Evolutionary conservation across 257 asterid genomes (phyloP).

Genomic region (Solanum chilense): DNA sequence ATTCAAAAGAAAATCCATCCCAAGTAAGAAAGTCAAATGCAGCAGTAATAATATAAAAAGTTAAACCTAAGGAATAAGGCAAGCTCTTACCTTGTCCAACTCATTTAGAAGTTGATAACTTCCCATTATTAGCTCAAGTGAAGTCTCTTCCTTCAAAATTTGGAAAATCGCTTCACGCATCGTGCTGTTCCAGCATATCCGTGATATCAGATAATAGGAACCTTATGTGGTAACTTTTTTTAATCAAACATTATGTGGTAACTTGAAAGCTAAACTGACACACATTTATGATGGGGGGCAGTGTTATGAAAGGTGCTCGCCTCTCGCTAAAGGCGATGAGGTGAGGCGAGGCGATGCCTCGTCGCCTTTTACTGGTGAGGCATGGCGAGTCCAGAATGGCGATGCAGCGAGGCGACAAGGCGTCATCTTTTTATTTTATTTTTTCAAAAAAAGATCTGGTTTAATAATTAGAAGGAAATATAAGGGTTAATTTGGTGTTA

Average conservation of each 20-base stretch:
- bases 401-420: background rate
- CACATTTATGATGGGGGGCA: background rate
- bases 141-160: conserved; percentile 59
- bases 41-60: background rate
- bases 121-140: conserved; percentile 51
- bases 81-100: conserved; percentile 51
- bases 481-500: background rate
- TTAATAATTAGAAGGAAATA: background rate
- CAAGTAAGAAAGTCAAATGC: background rate
- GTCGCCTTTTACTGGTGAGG: background rate
- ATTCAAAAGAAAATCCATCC: conserved; percentile 5
- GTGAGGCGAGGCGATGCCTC: too few species aligned
- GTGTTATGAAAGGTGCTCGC: background rate
- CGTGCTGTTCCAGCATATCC: conserved; percentile 32
- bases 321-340: background rate
- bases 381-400: background rate
- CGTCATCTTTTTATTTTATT: background rate
- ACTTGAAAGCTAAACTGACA: background rate
- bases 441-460: background rate
- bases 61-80: background rate
- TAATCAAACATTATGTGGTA: background rate
- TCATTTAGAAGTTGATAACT: conserved; percentile 75
- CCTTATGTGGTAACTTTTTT: background rate
- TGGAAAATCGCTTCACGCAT: conserved; percentile 67
- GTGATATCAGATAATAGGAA: background rate